These are phyloP conservation scores for Lentinula guzmanii DNA, from an alignment of 768 basidiomycete genomes.

Conservation along the genomic window DNA sequence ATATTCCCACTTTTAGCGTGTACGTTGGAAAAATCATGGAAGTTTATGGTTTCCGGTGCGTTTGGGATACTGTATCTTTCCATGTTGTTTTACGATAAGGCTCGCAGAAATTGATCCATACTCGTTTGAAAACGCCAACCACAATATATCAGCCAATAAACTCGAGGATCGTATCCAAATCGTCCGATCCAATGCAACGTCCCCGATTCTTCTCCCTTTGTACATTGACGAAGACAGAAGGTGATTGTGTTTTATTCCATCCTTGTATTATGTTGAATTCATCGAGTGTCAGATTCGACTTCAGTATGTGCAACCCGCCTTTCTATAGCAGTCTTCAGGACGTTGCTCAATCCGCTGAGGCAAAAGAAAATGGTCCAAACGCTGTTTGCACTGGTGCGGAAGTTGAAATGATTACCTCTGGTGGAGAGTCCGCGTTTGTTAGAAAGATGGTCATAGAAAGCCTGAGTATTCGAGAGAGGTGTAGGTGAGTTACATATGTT, in stretches of 20 bases:
- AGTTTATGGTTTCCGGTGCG: conserved; percentile 61
- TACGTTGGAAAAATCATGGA: conserved; percentile 44
- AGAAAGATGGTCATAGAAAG: conserved; percentile 75
- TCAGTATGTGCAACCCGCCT: conserved; percentile 95
- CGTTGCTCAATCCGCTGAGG: conserved; percentile 45
- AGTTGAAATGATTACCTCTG: conserved; percentile 83
- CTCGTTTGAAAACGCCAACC: conserved; percentile 50
- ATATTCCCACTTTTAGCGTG: conserved; percentile 83
- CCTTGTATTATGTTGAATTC: not conserved
- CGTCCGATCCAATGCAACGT: conserved; percentile 25
- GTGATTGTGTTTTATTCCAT: not conserved
- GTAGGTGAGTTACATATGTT: conserved; percentile 40
- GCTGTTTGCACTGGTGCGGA: conserved; percentile 87
- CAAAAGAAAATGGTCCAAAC: conserved; percentile 62
- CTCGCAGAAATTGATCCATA: conserved; percentile 62
- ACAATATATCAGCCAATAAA: conserved; percentile 54
- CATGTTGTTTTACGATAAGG: not conserved
- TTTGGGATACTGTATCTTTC: not conserved
- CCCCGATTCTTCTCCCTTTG: conserved; percentile 43
- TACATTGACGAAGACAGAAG: not conserved
- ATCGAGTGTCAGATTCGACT: conserved; percentile 44
- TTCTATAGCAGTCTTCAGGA: conserved; percentile 83
- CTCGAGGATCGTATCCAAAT: conserved; percentile 48
- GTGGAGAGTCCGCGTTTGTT: conserved; percentile 84
- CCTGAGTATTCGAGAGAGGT: conserved; percentile 35